phyloP scores from a whole-genome alignment of 1,284 basidiomycete genomes.

The Rhodofomes roseus region DNA sequence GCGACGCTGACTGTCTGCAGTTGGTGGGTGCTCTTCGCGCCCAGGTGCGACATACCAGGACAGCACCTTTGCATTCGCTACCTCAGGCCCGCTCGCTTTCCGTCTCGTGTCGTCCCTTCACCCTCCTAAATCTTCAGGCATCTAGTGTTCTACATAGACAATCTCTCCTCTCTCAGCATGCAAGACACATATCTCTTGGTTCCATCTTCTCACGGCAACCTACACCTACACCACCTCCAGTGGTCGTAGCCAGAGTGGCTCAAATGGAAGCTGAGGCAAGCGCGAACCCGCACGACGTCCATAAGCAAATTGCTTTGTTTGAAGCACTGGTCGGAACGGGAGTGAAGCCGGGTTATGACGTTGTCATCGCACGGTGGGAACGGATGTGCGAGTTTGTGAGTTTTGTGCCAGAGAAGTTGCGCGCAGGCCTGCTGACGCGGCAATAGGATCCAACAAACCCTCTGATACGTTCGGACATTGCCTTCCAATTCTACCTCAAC shows the following conservation, averaged over 20 bases:
- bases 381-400: constrained; percentile 77
- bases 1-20: constrained; percentile 12
- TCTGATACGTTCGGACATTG: constrained; percentile 60
- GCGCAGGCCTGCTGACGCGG: neutral
- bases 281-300: constrained; percentile 59
- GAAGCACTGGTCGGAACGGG: constrained; percentile 61
- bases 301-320: constrained; percentile 68
- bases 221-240: constrained; percentile 54
- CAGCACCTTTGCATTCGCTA: constrained; percentile 19
- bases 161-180: constrained; percentile 9
- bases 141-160: constrained; percentile 3
- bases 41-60: constrained; percentile 21
- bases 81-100: constrained; percentile 27
- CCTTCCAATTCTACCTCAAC: constrained; percentile 69
- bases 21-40: constrained; percentile 31
- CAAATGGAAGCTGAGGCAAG: constrained; percentile 74
- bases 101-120: constrained; percentile 10
- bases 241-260: constrained; percentile 63
- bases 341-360: constrained; percentile 62
- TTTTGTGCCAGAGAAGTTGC: constrained; percentile 2
- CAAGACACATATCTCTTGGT: constrained; percentile 39
- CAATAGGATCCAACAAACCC: constrained; percentile 61
- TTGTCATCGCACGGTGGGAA: constrained; percentile 76
- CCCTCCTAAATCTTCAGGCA: constrained; percentile 3
- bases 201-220: constrained; percentile 51